Evolutionary conservation across 139 green algal species (phyloP), one percentile per base, ranked within the genome.

Genomic region (Picochlorum sp.): DNA sequence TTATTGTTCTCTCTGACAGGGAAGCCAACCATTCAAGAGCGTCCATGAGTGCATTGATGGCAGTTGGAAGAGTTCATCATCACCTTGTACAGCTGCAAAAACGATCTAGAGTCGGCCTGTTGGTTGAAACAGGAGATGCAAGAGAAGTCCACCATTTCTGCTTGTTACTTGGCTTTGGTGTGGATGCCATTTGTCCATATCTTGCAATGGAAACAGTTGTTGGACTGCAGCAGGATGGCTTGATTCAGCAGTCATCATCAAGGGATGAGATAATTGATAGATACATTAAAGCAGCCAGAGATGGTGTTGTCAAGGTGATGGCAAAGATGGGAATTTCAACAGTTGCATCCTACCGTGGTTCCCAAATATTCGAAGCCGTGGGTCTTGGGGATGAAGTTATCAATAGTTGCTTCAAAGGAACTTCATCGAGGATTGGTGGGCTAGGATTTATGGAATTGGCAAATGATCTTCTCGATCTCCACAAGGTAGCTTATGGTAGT

Each of bases 281-380:
- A 13, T 97, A 91, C 77, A 88, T 95, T 68, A 85, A 95, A 70
- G 86, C 82, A 18, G 56, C 76, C 50, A 79, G 73, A 44, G 64
- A 72, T 47, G 79, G 84, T 55, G 71, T 89, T n/a, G 59, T 83
- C 20, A 83, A 85, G 68, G 80, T 94, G 63, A 91, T 97, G 79
- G 81, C 88, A 54, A 97, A 97, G 78, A 97, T 97, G 91, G 91
- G 91, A 61, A 97, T 97, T 85, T 86, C 67, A 76, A 97, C 92
- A 21, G 77, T 97, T 23, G 81, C 82, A 41, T 83, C 62, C n/a
- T 97, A 97, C 91, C 97, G 96, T 78, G 91, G 91, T n/a, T 89
- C 88, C 4, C 91, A 97, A 80, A 97, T 97, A 71, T 97, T 97
- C 58, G 91, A 97, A 81, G 85, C 81, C 11, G 72, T 97, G 23